phyloP scores from a whole-genome alignment of 345 rosid genomes.

The Brassica rapa region DNA sequence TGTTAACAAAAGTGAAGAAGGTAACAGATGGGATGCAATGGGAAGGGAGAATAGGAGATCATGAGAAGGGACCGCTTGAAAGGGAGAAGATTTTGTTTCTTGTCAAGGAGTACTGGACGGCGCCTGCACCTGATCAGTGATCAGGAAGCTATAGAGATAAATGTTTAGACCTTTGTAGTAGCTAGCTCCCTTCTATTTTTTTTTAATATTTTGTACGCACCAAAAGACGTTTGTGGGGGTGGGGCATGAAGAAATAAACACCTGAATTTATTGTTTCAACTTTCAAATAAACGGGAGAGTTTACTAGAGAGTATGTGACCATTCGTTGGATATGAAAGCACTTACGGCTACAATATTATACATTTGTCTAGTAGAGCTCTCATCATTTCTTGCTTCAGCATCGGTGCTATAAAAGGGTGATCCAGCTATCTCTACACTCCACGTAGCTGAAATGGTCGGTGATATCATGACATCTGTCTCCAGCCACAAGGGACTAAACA shows the following conservation, averaged over 20 bases:
- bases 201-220: conserved; percentile 23
- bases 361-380: conserved; percentile 39
- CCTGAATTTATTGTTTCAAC: conserved; percentile 9
- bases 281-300: conserved; percentile 9
- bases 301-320: not conserved
- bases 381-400: conserved; percentile 72
- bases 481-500: too few species aligned
- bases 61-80: conserved; percentile 69
- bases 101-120: conserved; percentile 72
- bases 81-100: conserved; percentile 82
- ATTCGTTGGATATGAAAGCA: not conserved
- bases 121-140: conserved; percentile 37
- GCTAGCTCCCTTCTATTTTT: conserved; percentile 14
- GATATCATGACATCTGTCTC: too few species aligned
- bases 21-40: conserved; percentile 72
- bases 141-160: conserved; percentile 2
- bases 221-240: not conserved
- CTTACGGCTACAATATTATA: conserved; percentile 20
- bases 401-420: conserved; percentile 37
- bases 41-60: conserved; percentile 74
- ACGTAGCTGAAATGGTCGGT: too few species aligned
- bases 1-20: conserved; percentile 59
- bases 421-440: conserved; percentile 18
- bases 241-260: conserved; percentile 13
- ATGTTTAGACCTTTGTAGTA: not conserved